Conservation (phyloP, 208 protist species). For the Trypanosoma congolense region DNA sequence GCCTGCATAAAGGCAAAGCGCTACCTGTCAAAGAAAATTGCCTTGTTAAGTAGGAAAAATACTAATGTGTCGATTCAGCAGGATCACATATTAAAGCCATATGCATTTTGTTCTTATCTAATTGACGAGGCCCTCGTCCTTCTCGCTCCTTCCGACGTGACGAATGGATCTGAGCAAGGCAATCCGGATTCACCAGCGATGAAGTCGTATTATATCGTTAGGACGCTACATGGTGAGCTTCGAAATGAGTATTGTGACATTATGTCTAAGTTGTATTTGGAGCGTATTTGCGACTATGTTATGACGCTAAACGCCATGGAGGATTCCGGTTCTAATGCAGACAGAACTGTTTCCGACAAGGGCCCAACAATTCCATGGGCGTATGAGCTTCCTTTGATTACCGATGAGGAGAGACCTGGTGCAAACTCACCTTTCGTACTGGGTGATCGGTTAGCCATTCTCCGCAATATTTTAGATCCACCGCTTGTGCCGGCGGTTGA, state of each 20-base stretch:
- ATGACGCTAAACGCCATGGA: conserved; percentile 76
- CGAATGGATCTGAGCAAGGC: not conserved
- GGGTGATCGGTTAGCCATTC: conserved; percentile 46
- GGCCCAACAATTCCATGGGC: conserved; percentile 18
- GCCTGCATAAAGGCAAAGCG: conserved; percentile 72
- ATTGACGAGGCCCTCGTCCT: conserved; percentile 45
- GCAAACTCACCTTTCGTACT: conserved; percentile 30
- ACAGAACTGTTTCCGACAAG: not conserved
- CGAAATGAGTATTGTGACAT: conserved; percentile 63
- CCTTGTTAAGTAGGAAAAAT: conserved; percentile 49
- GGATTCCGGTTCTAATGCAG: conserved; percentile 24
- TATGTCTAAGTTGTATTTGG: conserved; percentile 68
- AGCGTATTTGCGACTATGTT: conserved; percentile 67
- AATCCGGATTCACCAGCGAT: conserved; percentile 11
- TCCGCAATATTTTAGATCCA: conserved; percentile 35
- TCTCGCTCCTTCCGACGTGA: conserved; percentile 30
- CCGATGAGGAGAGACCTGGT: conserved; percentile 22
- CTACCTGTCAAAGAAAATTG: conserved; percentile 66
- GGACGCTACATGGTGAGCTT: conserved; percentile 71
- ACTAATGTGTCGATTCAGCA: conserved; percentile 86
- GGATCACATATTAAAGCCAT: conserved; percentile 61
- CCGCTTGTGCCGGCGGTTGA: conserved; percentile 78
- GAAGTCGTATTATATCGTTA: conserved; percentile 60
- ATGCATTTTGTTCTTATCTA: conserved; percentile 72
- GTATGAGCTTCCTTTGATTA: conserved; percentile 47